phyloP scores from a whole-genome alignment of 208 protist species.

The Wallacemonas sp. region DNA sequence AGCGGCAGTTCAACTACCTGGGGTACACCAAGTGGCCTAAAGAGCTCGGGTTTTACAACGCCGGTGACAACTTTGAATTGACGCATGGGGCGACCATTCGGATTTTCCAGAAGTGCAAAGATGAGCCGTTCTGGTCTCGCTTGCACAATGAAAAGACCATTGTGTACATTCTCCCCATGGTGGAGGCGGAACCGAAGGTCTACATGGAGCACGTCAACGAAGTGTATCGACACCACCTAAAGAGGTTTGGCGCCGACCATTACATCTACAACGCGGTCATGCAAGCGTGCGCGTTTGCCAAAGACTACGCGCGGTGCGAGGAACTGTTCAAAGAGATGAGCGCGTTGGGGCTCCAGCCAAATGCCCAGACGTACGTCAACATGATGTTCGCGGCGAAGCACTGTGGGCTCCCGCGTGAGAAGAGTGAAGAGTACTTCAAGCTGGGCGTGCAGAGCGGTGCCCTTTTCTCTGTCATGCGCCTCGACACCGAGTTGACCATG shows the following conservation, averaged over 20 bases:
- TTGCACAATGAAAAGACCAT: constrained; percentile 86
- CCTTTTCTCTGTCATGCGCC: constrained; percentile 67
- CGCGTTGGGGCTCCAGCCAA: constrained; percentile 66
- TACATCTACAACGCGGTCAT: constrained; percentile 93
- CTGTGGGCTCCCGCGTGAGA: constrained; percentile 47
- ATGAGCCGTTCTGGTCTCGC: constrained; percentile 74
- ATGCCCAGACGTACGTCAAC: constrained; percentile 89
- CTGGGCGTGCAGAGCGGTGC: constrained; percentile 60
- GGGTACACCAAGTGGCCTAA: constrained; percentile 92
- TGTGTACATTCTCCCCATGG: constrained; percentile 71
- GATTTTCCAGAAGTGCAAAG: constrained; percentile 57
- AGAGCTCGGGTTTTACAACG: constrained; percentile 89
- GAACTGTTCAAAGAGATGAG: constrained; percentile 75
- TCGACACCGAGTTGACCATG: constrained; percentile 91
- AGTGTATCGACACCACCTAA: constrained; percentile 84
- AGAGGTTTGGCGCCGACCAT: constrained; percentile 86
- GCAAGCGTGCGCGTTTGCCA: constrained; percentile 85
- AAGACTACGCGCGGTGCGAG: constrained; percentile 64
- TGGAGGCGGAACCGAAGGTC: constrained; percentile 63
- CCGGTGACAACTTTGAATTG: constrained; percentile 90
- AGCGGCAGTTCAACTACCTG: constrained; percentile 74
- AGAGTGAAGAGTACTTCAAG: constrained; percentile 69
- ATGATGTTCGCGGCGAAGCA: constrained; percentile 88
- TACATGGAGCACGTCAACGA: constrained; percentile 75
- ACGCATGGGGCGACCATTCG: constrained; percentile 81